These are phyloP conservation scores for Viridothelium virens DNA, from an alignment of 495 filamentous ascomycete species.

Conservation along the genomic window DNA sequence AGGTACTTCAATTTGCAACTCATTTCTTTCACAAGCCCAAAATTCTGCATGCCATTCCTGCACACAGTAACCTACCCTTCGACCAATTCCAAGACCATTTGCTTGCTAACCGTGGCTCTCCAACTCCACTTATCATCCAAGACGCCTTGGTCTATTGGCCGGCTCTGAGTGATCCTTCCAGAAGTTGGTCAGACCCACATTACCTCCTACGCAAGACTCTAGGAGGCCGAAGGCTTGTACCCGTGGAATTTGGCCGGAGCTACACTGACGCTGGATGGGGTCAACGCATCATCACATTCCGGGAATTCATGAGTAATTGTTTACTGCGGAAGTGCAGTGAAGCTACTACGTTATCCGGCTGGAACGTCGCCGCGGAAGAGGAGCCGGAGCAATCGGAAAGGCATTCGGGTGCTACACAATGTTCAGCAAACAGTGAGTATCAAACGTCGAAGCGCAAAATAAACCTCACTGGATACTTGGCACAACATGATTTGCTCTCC, in stretches of 20 bases:
- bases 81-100: slow-evolving; percentile 47
- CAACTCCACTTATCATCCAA: slow-evolving; percentile 63
- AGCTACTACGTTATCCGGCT: background rate
- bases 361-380: background rate
- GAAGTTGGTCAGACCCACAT: slow-evolving; percentile 61
- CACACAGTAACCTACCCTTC: background rate
- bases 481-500: slow-evolving; percentile 78
- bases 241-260: slow-evolving; percentile 79
- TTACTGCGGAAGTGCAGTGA: slow-evolving; percentile 33
- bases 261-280: slow-evolving; percentile 86
- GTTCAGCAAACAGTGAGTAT: background rate
- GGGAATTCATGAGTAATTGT: slow-evolving; percentile 58
- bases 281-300: slow-evolving; percentile 71
- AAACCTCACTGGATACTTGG: slow-evolving; percentile 59
- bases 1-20: background rate
- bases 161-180: slow-evolving; percentile 47
- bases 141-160: slow-evolving; percentile 65
- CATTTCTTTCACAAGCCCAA: background rate
- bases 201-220: slow-evolving; percentile 75
- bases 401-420: background rate
- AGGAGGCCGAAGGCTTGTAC: slow-evolving; percentile 68
- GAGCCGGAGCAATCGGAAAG: background rate
- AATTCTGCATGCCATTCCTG: background rate
- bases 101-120: slow-evolving; percentile 24
- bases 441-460: background rate